Evolutionary conservation across 1,284 basidiomycete species (phyloP).

Genomic region (Austroboletus novae-zelandiae): DNA sequence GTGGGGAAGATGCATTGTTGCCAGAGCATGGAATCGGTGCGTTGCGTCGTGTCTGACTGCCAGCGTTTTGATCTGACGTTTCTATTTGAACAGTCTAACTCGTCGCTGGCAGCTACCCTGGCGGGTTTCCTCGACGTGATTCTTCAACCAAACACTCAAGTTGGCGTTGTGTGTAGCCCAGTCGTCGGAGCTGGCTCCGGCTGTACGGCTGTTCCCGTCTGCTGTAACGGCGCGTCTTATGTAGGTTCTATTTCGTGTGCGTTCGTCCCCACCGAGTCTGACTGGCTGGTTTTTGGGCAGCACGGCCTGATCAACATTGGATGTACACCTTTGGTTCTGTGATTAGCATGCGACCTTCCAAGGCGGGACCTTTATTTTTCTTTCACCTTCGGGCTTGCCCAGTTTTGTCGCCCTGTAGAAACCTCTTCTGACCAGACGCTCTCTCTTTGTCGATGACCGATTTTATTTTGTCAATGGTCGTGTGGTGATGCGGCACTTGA

Average conservation of each 20-base stretch:
- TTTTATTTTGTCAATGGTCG: constrained; percentile 23
- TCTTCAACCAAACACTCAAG: neutral
- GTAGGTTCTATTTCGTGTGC: constrained; percentile 5
- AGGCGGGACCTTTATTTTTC: constrained; percentile 17
- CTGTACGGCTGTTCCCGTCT: constrained; percentile 20
- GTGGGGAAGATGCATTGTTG: constrained; percentile 22
- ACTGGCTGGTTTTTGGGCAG: neutral
- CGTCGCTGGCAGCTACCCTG: neutral
- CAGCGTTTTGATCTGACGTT: constrained; percentile 7
- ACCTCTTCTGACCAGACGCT: constrained; percentile 22
- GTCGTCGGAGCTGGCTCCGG: constrained; percentile 30
- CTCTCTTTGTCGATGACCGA: constrained; percentile 25
- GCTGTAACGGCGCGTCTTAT: constrained; percentile 19
- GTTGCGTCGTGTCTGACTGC: neutral
- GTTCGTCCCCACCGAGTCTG: neutral
- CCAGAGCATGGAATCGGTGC: constrained; percentile 17
- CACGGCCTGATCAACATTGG: constrained; percentile 26
- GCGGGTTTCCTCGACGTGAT: constrained; percentile 8
- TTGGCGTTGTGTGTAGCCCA: constrained; percentile 22
- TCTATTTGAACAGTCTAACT: constrained; percentile 5
- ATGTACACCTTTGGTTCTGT: constrained; percentile 19
- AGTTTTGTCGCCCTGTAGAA: constrained; percentile 12
- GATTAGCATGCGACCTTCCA: neutral
- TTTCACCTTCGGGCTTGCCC: neutral
- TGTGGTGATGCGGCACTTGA: constrained; percentile 8